phyloP scores from a whole-genome alignment of 2,329 filamentous ascomycete species.

The Fusarium coffeatum region DNA sequence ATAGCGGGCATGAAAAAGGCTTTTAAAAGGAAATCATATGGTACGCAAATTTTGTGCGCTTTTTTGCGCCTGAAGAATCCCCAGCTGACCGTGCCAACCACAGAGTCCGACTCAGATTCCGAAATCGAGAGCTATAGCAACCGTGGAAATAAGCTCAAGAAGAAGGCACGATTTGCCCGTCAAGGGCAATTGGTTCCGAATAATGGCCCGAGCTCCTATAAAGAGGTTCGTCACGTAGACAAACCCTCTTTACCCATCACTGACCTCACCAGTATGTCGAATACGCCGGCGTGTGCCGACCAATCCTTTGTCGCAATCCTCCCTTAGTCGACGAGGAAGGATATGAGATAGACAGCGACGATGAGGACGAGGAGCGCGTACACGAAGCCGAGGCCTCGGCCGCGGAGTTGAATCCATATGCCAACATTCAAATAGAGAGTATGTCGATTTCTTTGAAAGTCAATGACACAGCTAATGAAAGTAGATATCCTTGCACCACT shows the following conservation, averaged over 20 bases:
- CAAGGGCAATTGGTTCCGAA: slow-evolving; percentile 76
- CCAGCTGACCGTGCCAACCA: slow-evolving; percentile 39
- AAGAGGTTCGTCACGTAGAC: slow-evolving; percentile 64
- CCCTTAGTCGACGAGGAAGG: slow-evolving; percentile 81
- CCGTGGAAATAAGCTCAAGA: slow-evolving; percentile 83
- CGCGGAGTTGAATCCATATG: slow-evolving; percentile 80
- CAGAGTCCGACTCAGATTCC: slow-evolving; percentile 83
- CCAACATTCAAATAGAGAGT: slow-evolving; percentile 78
- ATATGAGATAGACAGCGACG: slow-evolving; percentile 78
- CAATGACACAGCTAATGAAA: slow-evolving; percentile 45
- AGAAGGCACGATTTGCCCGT: slow-evolving; percentile 76
- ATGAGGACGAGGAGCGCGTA: slow-evolving; percentile 74
- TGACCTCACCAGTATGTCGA: slow-evolving; percentile 69
- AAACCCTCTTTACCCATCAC: slow-evolving; percentile 24
- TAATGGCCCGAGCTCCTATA: slow-evolving; percentile 75
- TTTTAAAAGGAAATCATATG: slow-evolving; percentile 71
- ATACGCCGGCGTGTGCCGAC: slow-evolving; percentile 77
- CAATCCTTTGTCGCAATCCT: slow-evolving; percentile 80
- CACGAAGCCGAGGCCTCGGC: slow-evolving; percentile 70
- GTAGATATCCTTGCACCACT: slow-evolving; percentile 80
- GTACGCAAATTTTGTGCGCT: slow-evolving; percentile 52
- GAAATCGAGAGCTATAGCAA: slow-evolving; percentile 77
- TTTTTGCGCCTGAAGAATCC: slow-evolving; percentile 1
- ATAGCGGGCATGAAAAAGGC: slow-evolving; percentile 76
- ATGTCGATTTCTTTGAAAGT: slow-evolving; percentile 48